Conservation (phyloP, 1,284 basidiomycete species). For the Apiotrichum montevideense region DNA sequence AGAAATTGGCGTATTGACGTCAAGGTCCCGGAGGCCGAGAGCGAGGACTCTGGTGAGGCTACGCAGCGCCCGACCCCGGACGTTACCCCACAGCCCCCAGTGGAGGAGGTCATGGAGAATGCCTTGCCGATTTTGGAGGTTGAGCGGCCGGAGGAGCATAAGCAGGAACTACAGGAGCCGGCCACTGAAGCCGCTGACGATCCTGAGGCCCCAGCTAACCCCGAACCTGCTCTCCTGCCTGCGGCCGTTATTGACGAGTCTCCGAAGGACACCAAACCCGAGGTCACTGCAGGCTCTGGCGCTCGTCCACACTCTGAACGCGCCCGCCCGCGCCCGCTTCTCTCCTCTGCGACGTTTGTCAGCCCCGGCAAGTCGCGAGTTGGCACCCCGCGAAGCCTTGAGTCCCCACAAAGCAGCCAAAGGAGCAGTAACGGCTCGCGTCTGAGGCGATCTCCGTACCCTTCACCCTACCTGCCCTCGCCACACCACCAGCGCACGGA, state of each 20-base stretch:
- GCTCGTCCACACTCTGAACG: not conserved
- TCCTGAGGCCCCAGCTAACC: no score
- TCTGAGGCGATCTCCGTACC: conserved; percentile 3
- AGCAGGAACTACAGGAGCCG: no score
- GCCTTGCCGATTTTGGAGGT: no score
- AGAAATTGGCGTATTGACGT: not conserved
- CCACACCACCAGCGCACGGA: not conserved
- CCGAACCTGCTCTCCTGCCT: no score
- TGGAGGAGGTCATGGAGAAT: not conserved
- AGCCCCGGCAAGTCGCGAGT: not conserved
- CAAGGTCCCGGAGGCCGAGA: not conserved
- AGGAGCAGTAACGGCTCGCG: not conserved
- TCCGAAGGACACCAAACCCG: no score
- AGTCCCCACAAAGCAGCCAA: no score
- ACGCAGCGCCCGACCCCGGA: not conserved
- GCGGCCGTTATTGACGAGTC: no score
- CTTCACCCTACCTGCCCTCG: conserved; percentile 1
- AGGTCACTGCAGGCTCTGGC: not conserved
- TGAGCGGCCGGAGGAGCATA: no score
- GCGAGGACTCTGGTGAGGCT: not conserved
- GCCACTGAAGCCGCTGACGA: no score
- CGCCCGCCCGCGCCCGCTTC: not conserved
- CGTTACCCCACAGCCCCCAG: not conserved
- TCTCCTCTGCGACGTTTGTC: not conserved
- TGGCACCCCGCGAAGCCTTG: no score